Percentiles rank a stretch among this genome's conserved stretches.
phyloP scores from a whole-genome alignment of 2,329 filamentous ascomycete species.

The Lojkania enalia region DNA sequence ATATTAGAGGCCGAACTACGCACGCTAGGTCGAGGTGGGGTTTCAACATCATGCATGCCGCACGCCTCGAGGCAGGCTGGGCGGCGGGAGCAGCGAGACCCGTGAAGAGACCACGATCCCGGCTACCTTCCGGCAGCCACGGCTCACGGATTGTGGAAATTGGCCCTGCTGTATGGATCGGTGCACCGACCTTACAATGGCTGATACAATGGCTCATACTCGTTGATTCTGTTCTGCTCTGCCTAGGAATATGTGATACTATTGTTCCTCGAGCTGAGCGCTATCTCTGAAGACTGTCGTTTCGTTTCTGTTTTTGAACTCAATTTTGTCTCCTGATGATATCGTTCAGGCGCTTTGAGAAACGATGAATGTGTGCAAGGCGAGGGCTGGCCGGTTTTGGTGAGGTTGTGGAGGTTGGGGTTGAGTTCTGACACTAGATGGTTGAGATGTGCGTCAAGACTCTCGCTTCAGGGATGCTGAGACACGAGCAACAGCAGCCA shows the following conservation, averaged over 20 bases:
- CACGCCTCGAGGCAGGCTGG: conserved; percentile 28
- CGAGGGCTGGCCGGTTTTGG: conserved; percentile 21
- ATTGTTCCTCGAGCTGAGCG: conserved; percentile 13
- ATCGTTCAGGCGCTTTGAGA: conserved; percentile 20
- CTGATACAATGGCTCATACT: conserved; percentile 1
- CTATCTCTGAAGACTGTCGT: conserved; percentile 23
- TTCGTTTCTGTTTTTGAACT: conserved; percentile 29
- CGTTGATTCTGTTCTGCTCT: background rate
- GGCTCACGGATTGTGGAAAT: conserved; percentile 25
- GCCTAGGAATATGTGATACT: background rate
- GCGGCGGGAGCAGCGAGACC: conserved; percentile 38
- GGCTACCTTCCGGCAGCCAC: conserved; percentile 23
- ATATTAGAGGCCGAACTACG: conserved; percentile 32
- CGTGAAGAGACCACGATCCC: conserved; percentile 28
- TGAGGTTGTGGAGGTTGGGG: conserved; percentile 26
- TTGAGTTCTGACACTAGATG: conserved; percentile 20
- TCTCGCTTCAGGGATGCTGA: conserved; percentile 26
- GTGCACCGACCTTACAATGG: conserved; percentile 6
- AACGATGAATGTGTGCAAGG: conserved; percentile 16
- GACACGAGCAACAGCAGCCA: conserved; percentile 17
- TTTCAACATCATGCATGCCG: conserved; percentile 43
- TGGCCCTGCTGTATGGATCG: conserved; percentile 16
- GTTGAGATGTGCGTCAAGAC: conserved; percentile 22
- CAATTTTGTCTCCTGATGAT: conserved; percentile 13
- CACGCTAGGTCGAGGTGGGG: conserved; percentile 36